These are phyloP conservation scores for Umbellularia californica DNA, from an alignment of 164 flowering plant species.

Conservation along the genomic window DNA sequence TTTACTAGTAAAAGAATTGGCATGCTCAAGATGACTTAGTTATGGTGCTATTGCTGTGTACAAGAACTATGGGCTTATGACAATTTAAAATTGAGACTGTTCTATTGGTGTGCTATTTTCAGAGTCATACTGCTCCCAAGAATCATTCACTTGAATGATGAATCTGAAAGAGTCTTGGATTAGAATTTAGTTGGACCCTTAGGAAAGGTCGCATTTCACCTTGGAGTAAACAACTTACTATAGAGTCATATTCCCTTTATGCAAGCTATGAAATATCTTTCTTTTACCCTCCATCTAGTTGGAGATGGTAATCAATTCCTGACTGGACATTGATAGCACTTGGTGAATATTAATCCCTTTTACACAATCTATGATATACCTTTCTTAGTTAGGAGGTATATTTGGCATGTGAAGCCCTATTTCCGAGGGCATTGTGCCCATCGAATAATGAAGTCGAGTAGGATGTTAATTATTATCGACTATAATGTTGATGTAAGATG, in stretches of 20 bases:
- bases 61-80: no score
- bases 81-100: no score
- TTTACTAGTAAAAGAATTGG: no score
- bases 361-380: no score
- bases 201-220: neutral
- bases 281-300: neutral
- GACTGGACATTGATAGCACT: constrained; percentile 64
- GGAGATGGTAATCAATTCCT: constrained; percentile 8
- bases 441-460: neutral
- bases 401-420: no score
- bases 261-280: neutral
- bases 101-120: no score
- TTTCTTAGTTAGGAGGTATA: no score
- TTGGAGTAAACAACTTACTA: neutral
- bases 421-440: no score
- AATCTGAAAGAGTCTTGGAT: neutral
- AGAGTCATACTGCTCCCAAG: no score
- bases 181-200: neutral
- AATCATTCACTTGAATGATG: neutral
- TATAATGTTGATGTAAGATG: no score
- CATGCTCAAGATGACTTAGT: no score
- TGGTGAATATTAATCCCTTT: constrained; percentile 35
- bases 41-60: no score
- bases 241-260: neutral
- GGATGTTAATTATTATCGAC: neutral